Base-by-base conservation (phyloP, 2,329 filamentous ascomycete species). In the Pseudocercospora musae region DNA sequence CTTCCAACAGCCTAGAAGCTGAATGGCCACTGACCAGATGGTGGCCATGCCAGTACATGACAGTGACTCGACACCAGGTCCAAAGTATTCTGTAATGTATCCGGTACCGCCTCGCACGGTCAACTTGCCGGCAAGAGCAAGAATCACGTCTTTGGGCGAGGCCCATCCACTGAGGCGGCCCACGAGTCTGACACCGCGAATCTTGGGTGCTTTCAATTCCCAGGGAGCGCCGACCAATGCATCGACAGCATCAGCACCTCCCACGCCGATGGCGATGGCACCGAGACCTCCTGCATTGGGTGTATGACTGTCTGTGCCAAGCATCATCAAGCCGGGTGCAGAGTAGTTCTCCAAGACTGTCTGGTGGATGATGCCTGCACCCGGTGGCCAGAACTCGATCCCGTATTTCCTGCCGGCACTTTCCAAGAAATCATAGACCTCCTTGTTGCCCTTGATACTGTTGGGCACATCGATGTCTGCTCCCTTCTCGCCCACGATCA, bases 331-430 rank as follows among this genome's bases (percentile, higher is more conserved):
- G 55, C 95, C 95, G 20, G 95, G 95, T n/a, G 94, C 87, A 33
- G 93, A 91, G 75, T 99, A 99, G 80, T 99, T 98, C 81, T 99
- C 95, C 71, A 99, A 80, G 21, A 99, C 95, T 57, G 91, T 96
- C 84, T 99, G 95, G 79, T 99, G 95, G 69, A 99, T 96, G 69
- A 96, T 96, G 66, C 92, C 93, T 7, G 93, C 92, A 63, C 93
- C 93, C 0, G 92, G 92, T 1, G 92, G 91, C 93, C 92, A 96
- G 74, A 96, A 96, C 76, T 96, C 92, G 75, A 96, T 95, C 49
- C 93, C 93, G 73, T 95, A 96, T 77, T 89, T 92, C 81, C 89
- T 92, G 15, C 88, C 88, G 0, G 95, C 95, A 58, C 91, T 96
- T 82, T 97, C 94, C 61, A 99, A 79, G 77, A 99, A 99, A 78